A percentile compares a stretch with the other conserved stretches of the same genome.
phyloP scores from a whole-genome alignment of 2,329 filamentous ascomycete species.

The Claviceps capensis region DNA sequence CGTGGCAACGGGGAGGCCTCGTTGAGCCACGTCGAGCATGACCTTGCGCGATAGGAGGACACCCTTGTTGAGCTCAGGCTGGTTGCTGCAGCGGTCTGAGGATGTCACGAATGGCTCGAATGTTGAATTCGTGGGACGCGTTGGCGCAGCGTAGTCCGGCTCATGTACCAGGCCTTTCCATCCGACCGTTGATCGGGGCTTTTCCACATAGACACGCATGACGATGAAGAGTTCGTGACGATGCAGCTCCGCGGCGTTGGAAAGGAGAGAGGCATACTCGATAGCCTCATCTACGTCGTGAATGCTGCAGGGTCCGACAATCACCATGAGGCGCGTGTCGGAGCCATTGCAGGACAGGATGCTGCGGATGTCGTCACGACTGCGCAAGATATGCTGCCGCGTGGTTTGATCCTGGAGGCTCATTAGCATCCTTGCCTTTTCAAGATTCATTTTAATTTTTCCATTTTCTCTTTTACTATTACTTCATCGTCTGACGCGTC shows the following conservation, averaged over 20 bases:
- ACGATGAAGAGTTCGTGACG: conserved; percentile 82
- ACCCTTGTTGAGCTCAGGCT: conserved; percentile 98
- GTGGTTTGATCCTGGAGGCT: not conserved
- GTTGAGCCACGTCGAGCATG: conserved; percentile 81
- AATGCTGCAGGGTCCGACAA: conserved; percentile 93
- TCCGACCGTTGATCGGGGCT: conserved; percentile 91
- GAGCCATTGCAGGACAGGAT: not conserved
- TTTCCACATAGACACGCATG: conserved; percentile 97
- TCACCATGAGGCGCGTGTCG: conserved; percentile 44
- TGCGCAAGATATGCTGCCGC: not conserved
- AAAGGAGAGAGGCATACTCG: conserved; percentile 78
- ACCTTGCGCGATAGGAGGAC: conserved; percentile 74
- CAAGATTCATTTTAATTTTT: no score
- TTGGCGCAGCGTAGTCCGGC: conserved; percentile 65
- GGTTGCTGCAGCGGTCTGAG: conserved; percentile 21
- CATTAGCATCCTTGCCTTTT: not conserved
- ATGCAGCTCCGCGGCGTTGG: conserved; percentile 76
- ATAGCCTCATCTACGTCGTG: conserved; percentile 85
- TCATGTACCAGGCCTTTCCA: conserved; percentile 99
- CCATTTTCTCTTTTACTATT: no score
- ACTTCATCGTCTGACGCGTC: no score
- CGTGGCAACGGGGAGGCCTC: conserved; percentile 89
- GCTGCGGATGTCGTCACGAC: not conserved
- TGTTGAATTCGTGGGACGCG: no score
- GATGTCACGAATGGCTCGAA: no score